Base-by-base conservation (phyloP, 345 rosid species). In the Heritiera littoralis region DNA sequence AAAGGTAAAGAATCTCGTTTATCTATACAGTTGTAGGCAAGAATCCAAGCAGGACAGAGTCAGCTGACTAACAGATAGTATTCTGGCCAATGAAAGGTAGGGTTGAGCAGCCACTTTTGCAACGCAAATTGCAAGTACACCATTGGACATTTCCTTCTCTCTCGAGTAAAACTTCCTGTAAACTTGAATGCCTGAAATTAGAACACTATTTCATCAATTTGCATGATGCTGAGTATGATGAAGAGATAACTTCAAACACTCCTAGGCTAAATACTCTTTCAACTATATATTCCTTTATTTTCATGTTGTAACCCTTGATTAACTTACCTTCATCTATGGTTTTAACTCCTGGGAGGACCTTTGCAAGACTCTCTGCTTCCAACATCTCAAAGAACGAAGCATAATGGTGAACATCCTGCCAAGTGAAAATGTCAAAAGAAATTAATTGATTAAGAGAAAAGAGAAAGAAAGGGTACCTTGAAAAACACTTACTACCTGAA, bases 281-380 rank as follows among this genome's bases (percentile, higher is more conserved):
- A 35, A 35, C 38, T 35, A 35, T 0, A 35, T 35, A 35, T 35
- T 0, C 38, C 38, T 35, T 35, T 35, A 35, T 35, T 3, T 2
- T 35, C 38, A 35, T 1, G 1, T 35, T 35, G 3, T 71, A 71
- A 51, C 13, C 60, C 11, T 51, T 51, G 14, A 72, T 32, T 15
- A 32, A 2, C 13, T 72, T 30, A 91, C 98, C 98, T 86, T 88
- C 97, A 75, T 89, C 89, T 52, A 88, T 80, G 78, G 86, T 87
- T 83, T 88, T 78, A 60, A 85, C 84, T 52, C 93, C 93, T 8
- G 98, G 94, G 80, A 94, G 94, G 79, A 92, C 88, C 80, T 87
- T 78, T 40, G 80, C 54, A 79, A 92, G 93, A 79, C 83, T 66
- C 78, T 94, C 94, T 40, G 74, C 84, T 84, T 82, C 85, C 83